Conservation (phyloP, 2,329 filamentous ascomycete species). For the Pseudogymnoascus sp. region DNA sequence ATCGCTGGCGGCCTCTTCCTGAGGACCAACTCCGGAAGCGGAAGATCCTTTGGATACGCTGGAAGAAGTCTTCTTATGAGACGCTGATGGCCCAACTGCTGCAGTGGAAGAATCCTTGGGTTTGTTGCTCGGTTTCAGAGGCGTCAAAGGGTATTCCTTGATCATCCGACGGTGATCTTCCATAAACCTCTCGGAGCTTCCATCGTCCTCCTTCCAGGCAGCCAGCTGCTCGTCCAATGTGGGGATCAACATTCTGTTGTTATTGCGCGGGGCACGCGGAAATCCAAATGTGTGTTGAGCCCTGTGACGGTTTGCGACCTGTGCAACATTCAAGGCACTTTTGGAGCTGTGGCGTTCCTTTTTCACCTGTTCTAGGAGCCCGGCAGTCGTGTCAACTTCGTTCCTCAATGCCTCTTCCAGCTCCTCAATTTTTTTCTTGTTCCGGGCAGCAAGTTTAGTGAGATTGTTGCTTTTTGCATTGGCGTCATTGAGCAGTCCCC, state of each 20-base stretch:
- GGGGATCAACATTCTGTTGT: not conserved
- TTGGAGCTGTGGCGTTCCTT: not conserved
- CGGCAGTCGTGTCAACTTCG: not conserved
- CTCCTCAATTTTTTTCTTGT: not conserved
- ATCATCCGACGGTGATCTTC: not conserved
- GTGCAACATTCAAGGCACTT: not conserved
- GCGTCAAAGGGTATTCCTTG: not conserved
- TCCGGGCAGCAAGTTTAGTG: not conserved
- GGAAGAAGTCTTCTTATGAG: not conserved
- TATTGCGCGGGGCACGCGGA: not conserved
- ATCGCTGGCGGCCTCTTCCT: not conserved
- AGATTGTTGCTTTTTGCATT: not conserved
- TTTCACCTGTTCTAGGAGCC: not conserved
- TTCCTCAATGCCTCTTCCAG: not conserved
- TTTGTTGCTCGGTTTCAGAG: not conserved
- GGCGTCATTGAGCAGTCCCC: not conserved
- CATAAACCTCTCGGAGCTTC: not conserved
- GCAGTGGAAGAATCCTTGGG: not conserved
- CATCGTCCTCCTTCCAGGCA: not conserved
- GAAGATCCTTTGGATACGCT: not conserved
- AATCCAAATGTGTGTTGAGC: not conserved
- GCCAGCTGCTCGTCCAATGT: not conserved
- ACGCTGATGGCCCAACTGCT: not conserved
- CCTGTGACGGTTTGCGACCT: not conserved
- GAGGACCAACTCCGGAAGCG: not conserved